Conservation (phyloP, 2,329 filamentous ascomycete species). For the Venturia pyrina region DNA sequence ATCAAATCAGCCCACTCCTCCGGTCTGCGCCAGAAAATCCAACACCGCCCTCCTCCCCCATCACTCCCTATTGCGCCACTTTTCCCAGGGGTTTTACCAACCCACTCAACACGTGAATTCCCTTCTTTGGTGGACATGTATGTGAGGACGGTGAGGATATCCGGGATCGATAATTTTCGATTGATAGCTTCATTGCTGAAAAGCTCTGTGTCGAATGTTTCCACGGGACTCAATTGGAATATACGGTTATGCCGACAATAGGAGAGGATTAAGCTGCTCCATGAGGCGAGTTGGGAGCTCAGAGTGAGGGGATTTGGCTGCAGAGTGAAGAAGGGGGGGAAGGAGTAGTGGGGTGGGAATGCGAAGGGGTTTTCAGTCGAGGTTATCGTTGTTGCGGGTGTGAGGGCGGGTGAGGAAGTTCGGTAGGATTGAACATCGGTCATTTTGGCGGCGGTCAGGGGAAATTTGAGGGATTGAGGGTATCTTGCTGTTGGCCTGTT, state of each 20-base stretch:
- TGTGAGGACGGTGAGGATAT: conserved; percentile 44
- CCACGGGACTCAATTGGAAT: conserved; percentile 61
- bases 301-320: conserved; percentile 66
- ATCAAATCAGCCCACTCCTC: conserved; percentile 83
- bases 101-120: conserved; percentile 55
- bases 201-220: conserved; percentile 47
- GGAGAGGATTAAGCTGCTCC: conserved; percentile 73
- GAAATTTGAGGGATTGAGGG: background rate
- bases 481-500: background rate
- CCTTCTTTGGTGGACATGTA: conserved; percentile 46
- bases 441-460: background rate
- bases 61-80: background rate
- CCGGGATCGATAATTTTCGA: conserved; percentile 39
- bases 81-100: conserved; percentile 23
- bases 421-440: background rate
- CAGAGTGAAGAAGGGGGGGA: conserved; percentile 77
- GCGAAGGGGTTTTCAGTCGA: conserved; percentile 20
- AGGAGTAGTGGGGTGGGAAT: conserved; percentile 50
- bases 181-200: conserved; percentile 40
- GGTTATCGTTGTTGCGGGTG: background rate
- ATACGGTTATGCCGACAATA: conserved; percentile 73
- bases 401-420: background rate
- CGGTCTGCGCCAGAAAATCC: conserved; percentile 75
- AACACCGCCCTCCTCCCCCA: conserved; percentile 33
- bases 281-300: conserved; percentile 69